Base-by-base conservation (phyloP, 2,329 filamentous ascomycete species). In the Rutstroemia sp. region DNA sequence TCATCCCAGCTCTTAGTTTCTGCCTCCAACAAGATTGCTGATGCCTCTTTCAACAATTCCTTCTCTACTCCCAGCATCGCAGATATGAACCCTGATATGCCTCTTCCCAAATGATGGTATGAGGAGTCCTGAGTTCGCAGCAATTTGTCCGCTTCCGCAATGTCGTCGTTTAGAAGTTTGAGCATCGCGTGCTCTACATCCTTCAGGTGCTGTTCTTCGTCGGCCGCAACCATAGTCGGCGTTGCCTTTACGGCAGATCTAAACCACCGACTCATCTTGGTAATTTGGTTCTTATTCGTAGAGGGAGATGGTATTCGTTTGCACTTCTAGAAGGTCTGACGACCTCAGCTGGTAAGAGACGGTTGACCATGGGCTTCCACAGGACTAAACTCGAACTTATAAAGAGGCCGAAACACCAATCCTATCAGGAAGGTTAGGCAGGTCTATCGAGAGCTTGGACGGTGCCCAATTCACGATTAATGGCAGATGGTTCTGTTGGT, bases 11-110 rank as follows among this genome's bases (percentile, higher is more conserved):
- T 88, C 52, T 81, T 79, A 30, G 80, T 83, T 73, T 97, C 92
- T 56, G 89, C 89, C 46, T 87, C 83, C 51, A 78, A 79, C 25
- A 99, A 78, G 49, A 83, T 80, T 25, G 83, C 79, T 14, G 83
- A 82, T 21, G 94, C 90, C 75, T 95, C 84, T 56, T 83, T 83
- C 87, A 97, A 94, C 62, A 95, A 79, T 3, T 94, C 85, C 71
- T 95, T 92, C 72, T 97, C 94, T 65, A 96, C 94, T 2, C 92
- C 92, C 1, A 97, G 75, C 2, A 94, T 86, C 17, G 92, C 91
- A 64, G 85, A 80, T 72, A 97, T 85, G 69, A 97, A 97, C 46
- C 83, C 83, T 19, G 91, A 84, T 36, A 96, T 84, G 52, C 89
- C 87, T 62, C 86, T 78, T 30, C 91, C 92, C 36, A 97, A 78